Evolutionary conservation across 768 basidiomycete genomes (phyloP).

Genomic region (Chiua virens): DNA sequence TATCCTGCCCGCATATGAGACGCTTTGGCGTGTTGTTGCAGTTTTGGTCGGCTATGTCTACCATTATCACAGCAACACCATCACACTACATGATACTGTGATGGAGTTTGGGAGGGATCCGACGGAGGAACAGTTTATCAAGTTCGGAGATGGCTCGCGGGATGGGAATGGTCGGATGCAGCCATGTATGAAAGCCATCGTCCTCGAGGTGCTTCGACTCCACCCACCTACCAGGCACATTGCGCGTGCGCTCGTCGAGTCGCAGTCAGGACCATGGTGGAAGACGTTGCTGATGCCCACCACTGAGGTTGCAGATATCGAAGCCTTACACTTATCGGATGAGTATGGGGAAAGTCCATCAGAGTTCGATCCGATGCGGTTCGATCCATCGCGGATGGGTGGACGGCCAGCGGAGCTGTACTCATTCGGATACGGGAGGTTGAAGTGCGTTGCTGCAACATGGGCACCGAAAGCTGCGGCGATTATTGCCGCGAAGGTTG

Average conservation of each 20-base stretch:
- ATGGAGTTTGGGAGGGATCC: conserved; percentile 20
- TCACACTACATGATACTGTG: conserved; percentile 27
- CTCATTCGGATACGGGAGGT: conserved; percentile 47
- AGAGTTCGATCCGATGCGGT: conserved; percentile 45
- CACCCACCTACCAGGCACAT: conserved; percentile 29
- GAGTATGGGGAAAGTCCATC: conserved; percentile 35
- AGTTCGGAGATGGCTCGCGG: conserved; percentile 5
- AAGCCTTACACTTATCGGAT: conserved; percentile 16
- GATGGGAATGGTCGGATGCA: not conserved
- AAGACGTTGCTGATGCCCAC: conserved; percentile 11
- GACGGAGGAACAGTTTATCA: conserved; percentile 18
- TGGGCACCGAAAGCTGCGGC: conserved; percentile 63
- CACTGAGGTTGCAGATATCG: conserved; percentile 26
- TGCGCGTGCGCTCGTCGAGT: conserved; percentile 8
- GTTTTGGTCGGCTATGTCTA: conserved; percentile 37
- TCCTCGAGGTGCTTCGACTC: conserved; percentile 29
- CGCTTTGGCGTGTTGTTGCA: conserved; percentile 63
- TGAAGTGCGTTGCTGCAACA: conserved; percentile 41
- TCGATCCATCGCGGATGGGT: conserved; percentile 29
- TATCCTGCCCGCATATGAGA: conserved; percentile 62
- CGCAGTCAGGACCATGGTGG: conserved; percentile 2
- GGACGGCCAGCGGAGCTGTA: conserved; percentile 26
- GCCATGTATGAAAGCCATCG: conserved; percentile 24
- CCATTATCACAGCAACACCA: conserved; percentile 22
- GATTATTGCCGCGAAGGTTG: conserved; percentile 44